Evolutionary conservation across 106 monocot genomes (phyloP), one percentile per base, ranked within the genome.

Genomic region (Acanthochlamys bracteata): DNA sequence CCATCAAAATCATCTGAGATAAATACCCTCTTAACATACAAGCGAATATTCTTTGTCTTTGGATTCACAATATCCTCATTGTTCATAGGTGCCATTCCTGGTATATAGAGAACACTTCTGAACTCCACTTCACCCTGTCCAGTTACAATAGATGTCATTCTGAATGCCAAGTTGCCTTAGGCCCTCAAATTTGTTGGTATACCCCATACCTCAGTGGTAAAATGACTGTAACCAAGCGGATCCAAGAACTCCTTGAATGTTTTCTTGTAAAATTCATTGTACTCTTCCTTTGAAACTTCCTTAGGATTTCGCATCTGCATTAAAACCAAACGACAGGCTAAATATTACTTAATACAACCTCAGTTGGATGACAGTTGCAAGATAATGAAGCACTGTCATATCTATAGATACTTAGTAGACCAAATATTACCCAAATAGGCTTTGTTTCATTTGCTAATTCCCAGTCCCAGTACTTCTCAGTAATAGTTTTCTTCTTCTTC

Each of bases 1-100:
- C 92, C 98, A 69, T 99, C 98, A 68, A 99, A 99, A 62, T 99
- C 98, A 82, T 99, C 92, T 40, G 98, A 99, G 14, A 99, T 99
- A 53, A 99, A 99, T 19, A 99, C 92, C 66, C 98, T 88, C 59
- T 99, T 99, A 20, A 92, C 98, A 33, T 86, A 92, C 60, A 98
- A 64, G 51, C 98, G 91, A 19, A 98, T 98, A 57, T 92, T 98
- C 66, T 98, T 98, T 12, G 92, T 88, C 74, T 92, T 98, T 12
- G 98, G 78, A 72, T 78, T 98, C 26, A 92, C 76, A 58, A 98
- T 64, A 57, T 98, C 98, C 63, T 98, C 98, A 68, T 92, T 98
- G 72, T 86, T 92, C 49, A 98, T 73, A 52, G 98, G 92, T 41
- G 85, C 98, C 88, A 92, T 92, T 65, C 98, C 98, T 24, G 92